These are phyloP conservation scores for Strobilomyces echinocephalus DNA, from an alignment of 768 basidiomycete species.

Conservation along the genomic window DNA sequence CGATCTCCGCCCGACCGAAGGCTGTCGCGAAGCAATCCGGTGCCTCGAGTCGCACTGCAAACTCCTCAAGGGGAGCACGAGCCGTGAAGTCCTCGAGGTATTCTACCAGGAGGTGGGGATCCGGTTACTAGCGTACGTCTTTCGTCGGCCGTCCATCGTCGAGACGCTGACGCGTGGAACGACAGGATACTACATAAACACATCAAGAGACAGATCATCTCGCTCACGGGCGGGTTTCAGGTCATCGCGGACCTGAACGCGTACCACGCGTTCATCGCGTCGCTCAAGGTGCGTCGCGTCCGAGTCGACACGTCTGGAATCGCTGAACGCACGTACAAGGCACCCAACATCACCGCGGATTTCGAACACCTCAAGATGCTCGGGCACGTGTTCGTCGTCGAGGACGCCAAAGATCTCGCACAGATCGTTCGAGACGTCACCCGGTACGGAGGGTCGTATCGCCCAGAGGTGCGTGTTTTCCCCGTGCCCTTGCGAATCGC, in stretches of 20 bases:
- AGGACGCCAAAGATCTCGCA: slow-evolving; percentile 93
- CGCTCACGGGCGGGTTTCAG: slow-evolving; percentile 87
- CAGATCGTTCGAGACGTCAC: slow-evolving; percentile 95
- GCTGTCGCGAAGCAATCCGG: slow-evolving; percentile 84
- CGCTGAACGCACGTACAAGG: slow-evolving; percentile 32
- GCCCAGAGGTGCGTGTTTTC: slow-evolving; percentile 76
- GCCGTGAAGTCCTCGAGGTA: slow-evolving; percentile 93
- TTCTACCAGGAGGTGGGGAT: slow-evolving; percentile 98
- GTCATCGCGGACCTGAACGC: slow-evolving; percentile 95
- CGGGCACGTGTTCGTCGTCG: slow-evolving; percentile 93
- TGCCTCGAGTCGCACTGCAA: slow-evolving; percentile 90
- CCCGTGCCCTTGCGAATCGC: background rate
- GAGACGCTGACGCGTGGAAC: background rate
- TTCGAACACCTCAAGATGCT: slow-evolving; percentile 96
- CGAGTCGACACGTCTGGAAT: background rate
- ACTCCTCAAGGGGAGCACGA: slow-evolving; percentile 87
- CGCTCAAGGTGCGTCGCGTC: slow-evolving; percentile 36
- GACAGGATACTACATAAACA: slow-evolving; percentile 85
- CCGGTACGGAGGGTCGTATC: slow-evolving; percentile 90
- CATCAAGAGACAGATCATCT: slow-evolving; percentile 96
- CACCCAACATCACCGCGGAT: slow-evolving; percentile 77
- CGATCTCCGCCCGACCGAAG: slow-evolving; percentile 81
- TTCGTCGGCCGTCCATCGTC: too few species aligned
- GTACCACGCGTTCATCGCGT: slow-evolving; percentile 84
- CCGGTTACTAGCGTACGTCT: slow-evolving; percentile 68